Percentiles rank a stretch among this genome's conserved stretches.
phyloP scores from a whole-genome alignment of 345 rosid genomes.

The Lepidium aucheri region DNA sequence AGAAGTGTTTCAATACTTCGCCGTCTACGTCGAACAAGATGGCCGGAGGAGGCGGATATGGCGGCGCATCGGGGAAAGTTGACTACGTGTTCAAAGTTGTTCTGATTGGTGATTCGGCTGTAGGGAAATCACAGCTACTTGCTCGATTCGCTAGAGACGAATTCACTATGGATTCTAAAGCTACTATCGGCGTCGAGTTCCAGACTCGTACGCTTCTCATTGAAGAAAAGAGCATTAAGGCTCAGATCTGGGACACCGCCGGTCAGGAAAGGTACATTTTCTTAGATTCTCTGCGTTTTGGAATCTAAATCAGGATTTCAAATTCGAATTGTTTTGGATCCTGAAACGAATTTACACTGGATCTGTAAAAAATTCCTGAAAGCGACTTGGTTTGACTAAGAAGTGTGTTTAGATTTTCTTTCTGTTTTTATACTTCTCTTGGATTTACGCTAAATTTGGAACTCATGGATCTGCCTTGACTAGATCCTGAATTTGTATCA shows the following conservation, averaged over 20 bases:
- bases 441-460: not conserved
- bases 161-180: conserved; percentile 82
- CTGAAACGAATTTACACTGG: not conserved
- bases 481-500: not conserved
- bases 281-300: not conserved
- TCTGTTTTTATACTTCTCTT: not conserved
- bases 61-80: conserved; percentile 53
- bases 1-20: not conserved
- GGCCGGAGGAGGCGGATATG: conserved; percentile 57
- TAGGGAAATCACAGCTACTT: conserved; percentile 81
- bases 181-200: conserved; percentile 93
- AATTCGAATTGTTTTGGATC: not conserved
- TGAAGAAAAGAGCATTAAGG: conserved; percentile 73
- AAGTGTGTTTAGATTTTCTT: not conserved
- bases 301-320: not conserved
- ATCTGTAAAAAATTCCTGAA: not conserved
- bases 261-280: conserved; percentile 69
- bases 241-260: conserved; percentile 99
- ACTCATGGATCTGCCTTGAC: not conserved
- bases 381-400: conserved; percentile 21
- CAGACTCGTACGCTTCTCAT: conserved; percentile 71
- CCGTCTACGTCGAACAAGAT: conserved; percentile 18
- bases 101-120: conserved; percentile 89
- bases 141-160: conserved; percentile 82
- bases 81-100: conserved; percentile 86